Percentiles rank a stretch among this genome's conserved stretches.
These are phyloP conservation scores for Kockiozyma suomiensis DNA, from an alignment of 805 yeast species.

Conservation along the genomic window DNA sequence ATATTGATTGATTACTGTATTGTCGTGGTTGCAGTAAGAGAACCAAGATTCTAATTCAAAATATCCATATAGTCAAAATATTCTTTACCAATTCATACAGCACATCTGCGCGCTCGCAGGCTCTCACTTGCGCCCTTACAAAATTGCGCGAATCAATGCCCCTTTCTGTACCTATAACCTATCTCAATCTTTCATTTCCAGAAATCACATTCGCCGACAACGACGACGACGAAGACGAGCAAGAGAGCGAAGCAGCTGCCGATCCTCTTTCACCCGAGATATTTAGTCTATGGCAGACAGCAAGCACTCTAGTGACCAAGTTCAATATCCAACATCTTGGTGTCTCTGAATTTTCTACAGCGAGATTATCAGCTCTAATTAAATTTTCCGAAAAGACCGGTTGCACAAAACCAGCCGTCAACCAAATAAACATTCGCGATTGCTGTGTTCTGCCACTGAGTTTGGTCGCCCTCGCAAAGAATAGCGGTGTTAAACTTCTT, in stretches of 20 bases:
- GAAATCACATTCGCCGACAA: constrained; percentile 40
- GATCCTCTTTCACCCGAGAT: constrained; percentile 20
- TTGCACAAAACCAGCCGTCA: constrained; percentile 31
- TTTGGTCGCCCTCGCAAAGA: constrained; percentile 37
- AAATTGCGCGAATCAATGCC: constrained; percentile 15
- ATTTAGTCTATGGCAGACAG: constrained; percentile 34
- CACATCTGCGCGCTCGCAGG: constrained; percentile 12
- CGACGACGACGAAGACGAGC: constrained; percentile 34
- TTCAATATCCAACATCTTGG: constrained; percentile 34
- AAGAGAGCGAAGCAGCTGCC: neutral
- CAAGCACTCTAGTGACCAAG: constrained; percentile 21
- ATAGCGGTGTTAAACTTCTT: constrained; percentile 38
- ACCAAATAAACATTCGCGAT: constrained; percentile 43
- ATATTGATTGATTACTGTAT: no score
- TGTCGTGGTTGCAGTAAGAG: no score
- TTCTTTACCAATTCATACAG: constrained; percentile 21
- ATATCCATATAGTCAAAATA: constrained; percentile 29
- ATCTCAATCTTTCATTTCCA: constrained; percentile 38
- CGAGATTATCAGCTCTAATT: constrained; percentile 34
- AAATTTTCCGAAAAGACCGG: constrained; percentile 23
- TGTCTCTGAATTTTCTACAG: constrained; percentile 40
- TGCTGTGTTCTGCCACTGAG: constrained; percentile 45
- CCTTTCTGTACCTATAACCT: constrained; percentile 7
- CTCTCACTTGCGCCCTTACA: constrained; percentile 13
- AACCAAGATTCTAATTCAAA: no score